A percentile compares a stretch with the other conserved stretches of the same genome.
Evolutionary conservation across 164 flowering plant species (phyloP).

Genomic region (grape (Vitis vinifera)): DNA sequence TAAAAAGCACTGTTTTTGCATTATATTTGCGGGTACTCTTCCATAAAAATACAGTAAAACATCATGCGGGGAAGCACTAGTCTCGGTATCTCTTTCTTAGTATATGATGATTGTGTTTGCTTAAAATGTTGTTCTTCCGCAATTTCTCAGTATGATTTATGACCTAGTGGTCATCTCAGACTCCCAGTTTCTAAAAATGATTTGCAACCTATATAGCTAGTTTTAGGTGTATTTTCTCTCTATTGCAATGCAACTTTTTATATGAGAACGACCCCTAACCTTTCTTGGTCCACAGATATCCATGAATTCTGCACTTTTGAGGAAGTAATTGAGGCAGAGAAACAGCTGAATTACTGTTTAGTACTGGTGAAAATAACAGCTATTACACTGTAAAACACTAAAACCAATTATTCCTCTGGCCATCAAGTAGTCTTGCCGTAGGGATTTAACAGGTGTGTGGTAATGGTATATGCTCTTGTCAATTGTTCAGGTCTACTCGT

Average conservation of each 20-base stretch:
- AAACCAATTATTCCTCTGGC: background rate
- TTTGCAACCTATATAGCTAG: background rate
- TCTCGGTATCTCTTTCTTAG: background rate
- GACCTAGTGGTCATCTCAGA: background rate
- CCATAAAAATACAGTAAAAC: background rate
- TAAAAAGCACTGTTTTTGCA: background rate
- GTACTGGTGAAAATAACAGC: background rate
- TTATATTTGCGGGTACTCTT: background rate
- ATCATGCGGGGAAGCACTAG: background rate
- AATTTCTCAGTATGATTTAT: background rate
- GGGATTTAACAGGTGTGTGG: background rate
- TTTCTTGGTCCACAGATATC: background rate
- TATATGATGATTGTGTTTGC: background rate
- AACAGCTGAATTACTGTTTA: background rate
- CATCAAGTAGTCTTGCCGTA: background rate
- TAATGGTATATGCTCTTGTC: background rate
- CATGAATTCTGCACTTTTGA: background rate
- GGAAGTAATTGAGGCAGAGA: no score
- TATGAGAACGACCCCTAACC: background rate
- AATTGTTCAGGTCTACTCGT: background rate
- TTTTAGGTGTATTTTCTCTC: background rate
- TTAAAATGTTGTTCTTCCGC: background rate
- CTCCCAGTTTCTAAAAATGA: background rate
- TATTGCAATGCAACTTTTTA: background rate
- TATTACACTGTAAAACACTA: no score